A percentile compares a stretch with the other conserved stretches of the same genome.
Conservation (phyloP, 2,329 filamentous ascomycete genomes). For the Colletotrichum tanaceti region DNA sequence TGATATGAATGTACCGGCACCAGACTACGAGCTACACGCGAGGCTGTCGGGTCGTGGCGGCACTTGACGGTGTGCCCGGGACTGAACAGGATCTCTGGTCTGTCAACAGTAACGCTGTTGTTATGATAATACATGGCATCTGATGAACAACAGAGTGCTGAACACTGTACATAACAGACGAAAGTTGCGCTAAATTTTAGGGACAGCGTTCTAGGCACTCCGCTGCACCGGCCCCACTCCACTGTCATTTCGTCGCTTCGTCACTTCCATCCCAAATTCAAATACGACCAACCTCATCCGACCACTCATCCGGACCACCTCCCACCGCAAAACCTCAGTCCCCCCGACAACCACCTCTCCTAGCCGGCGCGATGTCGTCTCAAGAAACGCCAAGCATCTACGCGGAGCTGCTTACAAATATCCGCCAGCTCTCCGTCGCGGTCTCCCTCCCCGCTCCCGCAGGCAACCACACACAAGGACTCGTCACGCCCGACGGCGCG, state of each 20-base stretch:
- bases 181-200: too few relatives aligned
- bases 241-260: too few relatives aligned
- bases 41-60: neutral
- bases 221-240: too few relatives aligned
- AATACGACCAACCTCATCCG: neutral
- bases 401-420: slow-evolving; percentile 73
- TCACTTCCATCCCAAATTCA: too few relatives aligned
- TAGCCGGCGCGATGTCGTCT: slow-evolving; percentile 18
- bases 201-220: too few relatives aligned
- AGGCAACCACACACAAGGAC: slow-evolving; percentile 56
- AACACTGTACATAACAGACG: too few relatives aligned
- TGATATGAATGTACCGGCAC: slow-evolving; percentile 1
- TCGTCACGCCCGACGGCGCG: slow-evolving; percentile 58
- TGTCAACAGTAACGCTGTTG: neutral
- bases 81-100: neutral
- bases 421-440: slow-evolving; percentile 71
- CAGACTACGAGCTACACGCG: slow-evolving; percentile 9
- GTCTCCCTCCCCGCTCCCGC: slow-evolving; percentile 60
- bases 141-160: too few relatives aligned
- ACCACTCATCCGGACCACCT: slow-evolving; percentile 7
- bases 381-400: slow-evolving; percentile 58
- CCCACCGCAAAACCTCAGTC: neutral
- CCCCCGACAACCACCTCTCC: neutral
- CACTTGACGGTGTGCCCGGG: neutral
- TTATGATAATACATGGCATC: neutral